A percentile compares a stretch with the other conserved stretches of the same genome.
These are phyloP conservation scores for Atkinsonella texensis DNA, from an alignment of 2,329 filamentous ascomycete species.

Conservation along the genomic window DNA sequence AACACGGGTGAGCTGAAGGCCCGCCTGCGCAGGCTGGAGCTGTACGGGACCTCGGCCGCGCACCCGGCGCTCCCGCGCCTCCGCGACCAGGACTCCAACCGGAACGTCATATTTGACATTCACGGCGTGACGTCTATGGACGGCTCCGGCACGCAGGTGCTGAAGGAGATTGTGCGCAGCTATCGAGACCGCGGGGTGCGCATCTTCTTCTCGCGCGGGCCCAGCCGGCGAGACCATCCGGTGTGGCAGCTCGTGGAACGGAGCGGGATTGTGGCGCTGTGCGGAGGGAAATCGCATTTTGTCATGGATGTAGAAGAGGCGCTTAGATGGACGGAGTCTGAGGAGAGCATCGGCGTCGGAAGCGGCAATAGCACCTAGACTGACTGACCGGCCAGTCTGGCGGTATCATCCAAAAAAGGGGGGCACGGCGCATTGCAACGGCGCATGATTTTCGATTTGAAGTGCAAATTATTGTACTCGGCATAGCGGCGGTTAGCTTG, in stretches of 20 bases:
- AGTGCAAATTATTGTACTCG: too few relatives aligned
- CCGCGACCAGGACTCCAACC: conserved; percentile 66
- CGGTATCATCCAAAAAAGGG: neutral
- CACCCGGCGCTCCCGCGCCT: conserved; percentile 81
- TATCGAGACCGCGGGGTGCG: conserved; percentile 68
- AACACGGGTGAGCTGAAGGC: conserved; percentile 90
- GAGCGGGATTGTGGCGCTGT: conserved; percentile 75
- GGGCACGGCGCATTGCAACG: neutral
- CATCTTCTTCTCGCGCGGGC: conserved; percentile 59
- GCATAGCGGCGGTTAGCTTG: too few relatives aligned
- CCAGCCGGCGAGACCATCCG: conserved; percentile 31
- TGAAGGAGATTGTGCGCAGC: conserved; percentile 73
- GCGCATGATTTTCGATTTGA: neutral
- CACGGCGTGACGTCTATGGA: conserved; percentile 95
- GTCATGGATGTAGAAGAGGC: conserved; percentile 77
- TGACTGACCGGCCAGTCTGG: neutral
- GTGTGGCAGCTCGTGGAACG: conserved; percentile 63
- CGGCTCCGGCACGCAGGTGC: conserved; percentile 82
- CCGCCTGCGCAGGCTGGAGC: conserved; percentile 68
- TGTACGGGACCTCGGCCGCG: conserved; percentile 74
- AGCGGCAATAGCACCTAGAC: conserved; percentile 9
- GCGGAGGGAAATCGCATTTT: conserved; percentile 68
- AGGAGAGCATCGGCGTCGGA: conserved; percentile 33
- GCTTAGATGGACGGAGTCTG: conserved; percentile 64
- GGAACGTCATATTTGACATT: conserved; percentile 92